Conservation (phyloP, 2,329 filamentous ascomycete genomes). For the Geoglossum cookeanum region DNA sequence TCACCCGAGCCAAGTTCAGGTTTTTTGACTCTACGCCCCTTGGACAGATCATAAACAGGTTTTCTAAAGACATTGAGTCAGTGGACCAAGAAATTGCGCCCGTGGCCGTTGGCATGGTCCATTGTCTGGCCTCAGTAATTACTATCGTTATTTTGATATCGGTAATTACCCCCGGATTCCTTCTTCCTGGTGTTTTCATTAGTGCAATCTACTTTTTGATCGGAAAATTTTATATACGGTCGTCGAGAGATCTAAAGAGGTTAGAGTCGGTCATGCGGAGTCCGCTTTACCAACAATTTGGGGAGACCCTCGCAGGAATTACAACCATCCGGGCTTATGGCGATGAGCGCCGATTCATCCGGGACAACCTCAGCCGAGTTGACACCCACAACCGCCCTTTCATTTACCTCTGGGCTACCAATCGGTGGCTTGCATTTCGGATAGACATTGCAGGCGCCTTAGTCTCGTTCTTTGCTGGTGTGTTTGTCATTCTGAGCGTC, state of each 20-base stretch:
- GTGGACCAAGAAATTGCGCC: constrained; percentile 92
- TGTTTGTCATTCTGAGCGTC: constrained; percentile 71
- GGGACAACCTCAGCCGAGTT: constrained; percentile 73
- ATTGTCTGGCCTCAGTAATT: constrained; percentile 48
- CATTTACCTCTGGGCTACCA: constrained; percentile 90
- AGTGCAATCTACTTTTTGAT: constrained; percentile 64
- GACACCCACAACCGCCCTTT: constrained; percentile 86
- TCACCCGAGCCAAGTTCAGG: constrained; percentile 82
- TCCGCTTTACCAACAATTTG: constrained; percentile 93
- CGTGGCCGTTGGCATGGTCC: constrained; percentile 59
- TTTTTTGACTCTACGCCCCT: constrained; percentile 96
- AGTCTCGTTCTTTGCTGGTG: constrained; percentile 82
- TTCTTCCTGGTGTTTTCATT: constrained; percentile 75
- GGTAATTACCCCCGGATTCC: constrained; percentile 72
- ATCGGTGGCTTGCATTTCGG: constrained; percentile 87
- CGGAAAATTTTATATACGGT: constrained; percentile 71
- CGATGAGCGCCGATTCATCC: constrained; percentile 79
- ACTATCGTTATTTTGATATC: constrained; percentile 82
- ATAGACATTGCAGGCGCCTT: constrained; percentile 80
- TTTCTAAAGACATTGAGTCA: constrained; percentile 91
- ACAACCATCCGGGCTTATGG: constrained; percentile 95
- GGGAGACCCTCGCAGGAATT: constrained; percentile 84
- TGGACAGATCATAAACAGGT: constrained; percentile 93
- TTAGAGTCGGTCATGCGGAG: constrained; percentile 87
- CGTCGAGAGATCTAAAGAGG: constrained; percentile 88